Evolutionary conservation across 179 eudicot genomes (phyloP).

Genomic region (Spergularia azorica): DNA sequence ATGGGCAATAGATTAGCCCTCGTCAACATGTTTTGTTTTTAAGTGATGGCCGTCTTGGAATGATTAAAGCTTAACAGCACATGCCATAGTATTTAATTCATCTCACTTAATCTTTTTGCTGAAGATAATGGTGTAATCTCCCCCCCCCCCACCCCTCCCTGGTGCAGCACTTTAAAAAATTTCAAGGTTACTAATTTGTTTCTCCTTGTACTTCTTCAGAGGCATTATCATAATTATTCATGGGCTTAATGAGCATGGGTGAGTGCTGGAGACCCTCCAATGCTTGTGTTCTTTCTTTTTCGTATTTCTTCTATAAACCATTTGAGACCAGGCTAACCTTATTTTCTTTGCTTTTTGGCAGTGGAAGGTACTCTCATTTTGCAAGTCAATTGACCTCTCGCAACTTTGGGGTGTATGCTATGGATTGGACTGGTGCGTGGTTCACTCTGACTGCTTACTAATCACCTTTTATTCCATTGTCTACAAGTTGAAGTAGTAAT

Average conservation of each 20-base stretch:
- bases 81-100: background rate
- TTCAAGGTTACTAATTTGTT: background rate
- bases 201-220: constrained; percentile 48
- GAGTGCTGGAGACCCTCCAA: constrained; percentile 14
- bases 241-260: constrained; percentile 95
- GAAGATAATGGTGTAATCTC: background rate
- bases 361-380: constrained; percentile 87
- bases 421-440: constrained; percentile 89
- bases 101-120: too few relatives aligned
- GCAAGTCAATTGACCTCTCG: constrained; percentile 76
- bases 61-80: background rate
- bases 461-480: constrained; percentile 3
- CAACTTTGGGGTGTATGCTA: constrained; percentile 93
- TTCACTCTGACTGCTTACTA: background rate
- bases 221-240: constrained; percentile 79
- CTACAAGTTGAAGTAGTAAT: background rate
- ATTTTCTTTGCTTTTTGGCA: constrained; percentile 35
- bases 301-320: too few relatives aligned
- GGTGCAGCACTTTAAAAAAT: background rate
- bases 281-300: background rate
- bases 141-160: background rate
- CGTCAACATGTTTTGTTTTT: background rate
- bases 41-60: background rate
- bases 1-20: background rate
- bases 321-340: background rate